Conservation (phyloP, 2,329 filamentous ascomycete genomes). For the Fusarium musae region DNA sequence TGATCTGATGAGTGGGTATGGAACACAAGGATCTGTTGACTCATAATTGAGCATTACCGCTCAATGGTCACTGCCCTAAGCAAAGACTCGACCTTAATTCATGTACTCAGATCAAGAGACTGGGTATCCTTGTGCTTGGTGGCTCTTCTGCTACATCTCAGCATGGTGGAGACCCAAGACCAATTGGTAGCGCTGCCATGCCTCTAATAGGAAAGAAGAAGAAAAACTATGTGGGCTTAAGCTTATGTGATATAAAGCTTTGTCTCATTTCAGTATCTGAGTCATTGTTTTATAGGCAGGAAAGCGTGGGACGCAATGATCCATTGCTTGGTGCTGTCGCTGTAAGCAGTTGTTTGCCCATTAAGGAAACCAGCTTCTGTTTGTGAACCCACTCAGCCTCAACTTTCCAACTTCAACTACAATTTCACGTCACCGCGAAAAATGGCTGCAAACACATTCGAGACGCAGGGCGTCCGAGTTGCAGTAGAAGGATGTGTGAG, state of each 20-base stretch:
- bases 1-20: not conserved
- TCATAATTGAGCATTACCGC: slow-evolving; percentile 1
- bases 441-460: slow-evolving; percentile 50
- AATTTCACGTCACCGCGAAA: slow-evolving; percentile 1
- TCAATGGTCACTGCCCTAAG: not conserved
- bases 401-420: slow-evolving; percentile 30
- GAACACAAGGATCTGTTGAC: slow-evolving; percentile 1
- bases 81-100: slow-evolving; percentile 5
- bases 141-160: not conserved
- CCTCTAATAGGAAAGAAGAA: not conserved
- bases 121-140: not conserved
- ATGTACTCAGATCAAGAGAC: not conserved
- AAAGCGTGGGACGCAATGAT: not conserved
- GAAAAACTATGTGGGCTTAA: not conserved
- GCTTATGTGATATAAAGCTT: not conserved
- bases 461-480: slow-evolving; percentile 70
- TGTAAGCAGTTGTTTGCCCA: not conserved
- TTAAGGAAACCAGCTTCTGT: slow-evolving; percentile 19
- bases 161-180: not conserved
- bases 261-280: not conserved
- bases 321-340: not conserved
- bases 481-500: slow-evolving; percentile 89
- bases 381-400: slow-evolving; percentile 22
- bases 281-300: slow-evolving; percentile 4
- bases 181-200: not conserved